phyloP scores from a whole-genome alignment of 495 filamentous ascomycete species.

The Penicillium coprophilum region DNA sequence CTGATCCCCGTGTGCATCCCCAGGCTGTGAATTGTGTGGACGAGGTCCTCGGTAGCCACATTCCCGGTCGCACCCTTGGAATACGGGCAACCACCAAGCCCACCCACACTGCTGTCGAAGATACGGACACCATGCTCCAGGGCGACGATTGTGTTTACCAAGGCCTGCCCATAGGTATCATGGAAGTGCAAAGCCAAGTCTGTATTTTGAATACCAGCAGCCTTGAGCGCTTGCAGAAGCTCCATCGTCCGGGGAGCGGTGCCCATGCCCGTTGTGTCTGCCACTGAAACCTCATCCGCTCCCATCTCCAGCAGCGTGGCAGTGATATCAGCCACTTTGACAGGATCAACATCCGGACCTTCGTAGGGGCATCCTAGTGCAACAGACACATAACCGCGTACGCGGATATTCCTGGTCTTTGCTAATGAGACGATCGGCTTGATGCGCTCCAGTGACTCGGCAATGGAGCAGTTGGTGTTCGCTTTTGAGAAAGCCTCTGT shows the following conservation, averaged over 20 bases:
- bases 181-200: slow-evolving; percentile 94
- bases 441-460: slow-evolving; percentile 75
- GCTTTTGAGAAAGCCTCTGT: slow-evolving; percentile 88
- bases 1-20: slow-evolving; percentile 88
- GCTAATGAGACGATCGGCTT: slow-evolving; percentile 71
- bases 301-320: slow-evolving; percentile 88
- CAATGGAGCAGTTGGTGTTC: slow-evolving; percentile 89
- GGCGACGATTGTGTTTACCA: slow-evolving; percentile 84
- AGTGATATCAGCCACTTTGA: slow-evolving; percentile 79
- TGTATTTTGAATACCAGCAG: slow-evolving; percentile 73
- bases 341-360: slow-evolving; percentile 75
- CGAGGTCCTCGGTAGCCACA: slow-evolving; percentile 88
- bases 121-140: slow-evolving; percentile 85
- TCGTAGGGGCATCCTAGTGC: slow-evolving; percentile 95
- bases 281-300: slow-evolving; percentile 89
- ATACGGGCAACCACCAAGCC: slow-evolving; percentile 92
- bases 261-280: slow-evolving; percentile 96
- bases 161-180: slow-evolving; percentile 92
- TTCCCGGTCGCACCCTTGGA: slow-evolving; percentile 94
- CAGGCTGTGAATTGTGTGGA: slow-evolving; percentile 83
- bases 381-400: slow-evolving; percentile 93
- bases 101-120: slow-evolving; percentile 88
- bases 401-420: slow-evolving; percentile 67
- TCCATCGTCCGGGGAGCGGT: slow-evolving; percentile 77
- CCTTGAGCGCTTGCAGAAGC: slow-evolving; percentile 66